phyloP scores from a whole-genome alignment of 2,329 filamentous ascomycete genomes.

The Zymoseptoria brevis region DNA sequence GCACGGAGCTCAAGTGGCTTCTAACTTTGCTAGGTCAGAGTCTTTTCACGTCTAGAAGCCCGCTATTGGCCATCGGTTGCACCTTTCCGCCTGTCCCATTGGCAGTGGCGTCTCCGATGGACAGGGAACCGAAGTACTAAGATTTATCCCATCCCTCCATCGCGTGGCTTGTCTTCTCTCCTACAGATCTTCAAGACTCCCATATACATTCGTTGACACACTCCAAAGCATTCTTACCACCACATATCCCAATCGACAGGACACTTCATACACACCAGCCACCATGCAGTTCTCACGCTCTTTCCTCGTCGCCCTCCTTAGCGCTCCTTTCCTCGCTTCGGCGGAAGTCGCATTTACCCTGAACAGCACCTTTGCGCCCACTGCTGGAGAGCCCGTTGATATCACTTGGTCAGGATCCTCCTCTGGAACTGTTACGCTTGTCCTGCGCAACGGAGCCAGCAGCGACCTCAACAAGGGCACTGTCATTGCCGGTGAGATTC shows the following conservation, averaged over 20 bases:
- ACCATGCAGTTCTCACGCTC: constrained; percentile 42
- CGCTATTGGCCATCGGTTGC: neutral
- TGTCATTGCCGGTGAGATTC: constrained; percentile 25
- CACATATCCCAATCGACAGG: constrained; percentile 1
- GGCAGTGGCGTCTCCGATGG: neutral
- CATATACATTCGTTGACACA: neutral
- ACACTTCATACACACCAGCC: neutral
- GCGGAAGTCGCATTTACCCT: constrained; percentile 39
- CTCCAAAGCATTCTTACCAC: constrained; percentile 1
- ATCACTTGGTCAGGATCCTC: constrained; percentile 37
- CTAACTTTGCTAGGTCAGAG: neutral
- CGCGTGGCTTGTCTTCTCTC: neutral
- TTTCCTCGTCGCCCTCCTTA: constrained; percentile 38
- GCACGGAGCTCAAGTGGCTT: neutral
- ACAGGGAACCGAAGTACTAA: neutral
- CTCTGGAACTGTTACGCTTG: constrained; percentile 44
- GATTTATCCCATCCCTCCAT: neutral
- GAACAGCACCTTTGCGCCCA: constrained; percentile 35
- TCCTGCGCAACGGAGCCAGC: constrained; percentile 36
- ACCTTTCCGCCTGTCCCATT: neutral
- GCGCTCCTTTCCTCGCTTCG: constrained; percentile 36
- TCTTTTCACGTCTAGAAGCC: neutral
- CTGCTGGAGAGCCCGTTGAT: constrained; percentile 39
- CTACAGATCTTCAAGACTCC: constrained; percentile 4
- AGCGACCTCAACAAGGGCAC: constrained; percentile 29